These are phyloP conservation scores for Epichloe sylvatica DNA, from an alignment of 2,329 filamentous ascomycete genomes.

Conservation along the genomic window DNA sequence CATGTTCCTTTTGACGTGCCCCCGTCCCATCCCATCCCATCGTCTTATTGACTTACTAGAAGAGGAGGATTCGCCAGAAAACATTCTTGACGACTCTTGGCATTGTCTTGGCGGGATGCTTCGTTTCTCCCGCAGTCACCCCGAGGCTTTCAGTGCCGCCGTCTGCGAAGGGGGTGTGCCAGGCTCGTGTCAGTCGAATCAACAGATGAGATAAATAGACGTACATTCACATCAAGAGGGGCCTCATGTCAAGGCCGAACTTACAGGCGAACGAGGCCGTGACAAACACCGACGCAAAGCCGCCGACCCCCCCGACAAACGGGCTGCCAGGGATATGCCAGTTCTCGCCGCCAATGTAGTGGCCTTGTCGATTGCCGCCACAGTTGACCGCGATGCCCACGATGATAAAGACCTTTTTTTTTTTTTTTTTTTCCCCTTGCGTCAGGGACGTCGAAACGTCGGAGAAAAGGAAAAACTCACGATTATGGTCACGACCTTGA, in stretches of 20 bases:
- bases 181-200: no score
- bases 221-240: no score
- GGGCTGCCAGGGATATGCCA: conserved; percentile 47
- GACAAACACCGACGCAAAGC: conserved; percentile 48
- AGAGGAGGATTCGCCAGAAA: conserved; percentile 47
- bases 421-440: no score
- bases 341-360: conserved; percentile 44
- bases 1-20: no score
- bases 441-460: neutral
- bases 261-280: conserved; percentile 40
- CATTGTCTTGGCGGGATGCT: conserved; percentile 44
- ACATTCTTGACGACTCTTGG: conserved; percentile 52
- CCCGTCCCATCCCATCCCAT: no score
- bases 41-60: conserved; percentile 20
- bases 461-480: conserved; percentile 11
- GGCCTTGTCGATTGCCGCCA: conserved; percentile 38
- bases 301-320: conserved; percentile 50
- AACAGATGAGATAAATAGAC: no score
- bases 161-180: conserved; percentile 9
- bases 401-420: conserved; percentile 40
- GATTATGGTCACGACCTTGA: conserved; percentile 40
- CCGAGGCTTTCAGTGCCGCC: conserved; percentile 49
- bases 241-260: conserved; percentile 10
- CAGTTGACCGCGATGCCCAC: conserved; percentile 40
- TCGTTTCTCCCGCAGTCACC: conserved; percentile 53